A percentile compares a stretch with the other conserved stretches of the same genome.
Evolutionary conservation across 2,329 filamentous ascomycete genomes (phyloP).

Genomic region (Claviceps humidiphila): DNA sequence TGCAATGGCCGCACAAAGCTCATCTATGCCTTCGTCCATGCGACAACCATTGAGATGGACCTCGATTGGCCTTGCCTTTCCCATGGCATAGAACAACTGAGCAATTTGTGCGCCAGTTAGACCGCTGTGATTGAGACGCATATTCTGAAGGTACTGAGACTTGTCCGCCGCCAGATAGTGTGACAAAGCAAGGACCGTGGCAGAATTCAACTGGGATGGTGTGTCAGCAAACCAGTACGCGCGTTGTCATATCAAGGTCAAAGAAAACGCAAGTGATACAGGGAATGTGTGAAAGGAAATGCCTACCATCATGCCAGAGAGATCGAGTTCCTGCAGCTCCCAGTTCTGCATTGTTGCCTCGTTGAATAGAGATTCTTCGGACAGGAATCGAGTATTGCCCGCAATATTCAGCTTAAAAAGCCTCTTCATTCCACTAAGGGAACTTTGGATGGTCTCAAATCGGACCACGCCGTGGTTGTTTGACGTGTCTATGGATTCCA

Average conservation of each 20-base stretch:
- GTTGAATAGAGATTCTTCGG: constrained; percentile 33
- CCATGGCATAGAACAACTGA: constrained; percentile 37
- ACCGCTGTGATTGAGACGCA: constrained; percentile 39
- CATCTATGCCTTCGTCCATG: constrained; percentile 37
- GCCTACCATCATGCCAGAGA: constrained; percentile 39
- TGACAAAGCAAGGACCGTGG: constrained; percentile 33
- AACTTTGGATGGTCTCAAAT: constrained; percentile 30
- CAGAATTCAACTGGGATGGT: constrained; percentile 30
- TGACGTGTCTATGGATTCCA: constrained; percentile 38
- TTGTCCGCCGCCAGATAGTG: constrained; percentile 29
- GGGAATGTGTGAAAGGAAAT: not conserved
- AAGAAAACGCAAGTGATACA: not conserved
- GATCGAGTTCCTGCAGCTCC: constrained; percentile 38
- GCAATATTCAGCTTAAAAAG: constrained; percentile 36
- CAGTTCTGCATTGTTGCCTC: constrained; percentile 28
- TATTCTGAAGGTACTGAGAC: constrained; percentile 27
- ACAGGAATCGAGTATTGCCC: constrained; percentile 34
- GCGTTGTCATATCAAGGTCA: not conserved
- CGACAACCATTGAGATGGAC: constrained; percentile 38
- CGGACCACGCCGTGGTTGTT: constrained; percentile 38
- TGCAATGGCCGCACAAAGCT: constrained; percentile 34
- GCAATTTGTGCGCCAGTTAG: constrained; percentile 37
- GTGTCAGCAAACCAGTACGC: constrained; percentile 2
- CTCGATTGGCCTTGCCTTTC: constrained; percentile 32
- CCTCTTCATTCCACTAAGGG: constrained; percentile 29